Conservation (phyloP, 2,329 filamentous ascomycete species). For the Phialophora chinensis region DNA sequence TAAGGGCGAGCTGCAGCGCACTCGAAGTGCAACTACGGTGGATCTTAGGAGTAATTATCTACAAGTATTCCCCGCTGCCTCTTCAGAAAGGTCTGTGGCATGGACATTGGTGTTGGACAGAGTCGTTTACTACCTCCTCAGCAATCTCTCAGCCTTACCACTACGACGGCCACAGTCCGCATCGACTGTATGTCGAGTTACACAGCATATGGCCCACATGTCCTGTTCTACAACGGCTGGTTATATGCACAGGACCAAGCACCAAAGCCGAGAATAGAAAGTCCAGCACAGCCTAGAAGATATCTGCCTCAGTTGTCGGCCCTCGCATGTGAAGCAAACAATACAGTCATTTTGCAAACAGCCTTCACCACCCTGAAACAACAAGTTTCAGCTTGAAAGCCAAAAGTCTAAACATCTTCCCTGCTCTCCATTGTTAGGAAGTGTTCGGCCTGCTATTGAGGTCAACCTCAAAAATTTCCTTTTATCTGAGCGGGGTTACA, state of each 20-base stretch:
- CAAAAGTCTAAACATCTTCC: not conserved
- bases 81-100: not conserved
- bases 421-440: not conserved
- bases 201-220: conserved; percentile 5
- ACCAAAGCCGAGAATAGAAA: conserved; percentile 17
- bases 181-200: conserved; percentile 5
- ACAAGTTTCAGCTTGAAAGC: too few relatives aligned
- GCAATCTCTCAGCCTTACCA: conserved; percentile 13
- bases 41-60: not conserved
- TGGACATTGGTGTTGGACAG: conserved; percentile 1
- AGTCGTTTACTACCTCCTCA: not conserved
- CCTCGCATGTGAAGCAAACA: not conserved
- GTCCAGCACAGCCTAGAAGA: not conserved
- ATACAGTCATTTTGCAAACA: not conserved
- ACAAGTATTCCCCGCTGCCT: too few relatives aligned
- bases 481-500: not conserved
- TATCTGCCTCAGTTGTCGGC: not conserved
- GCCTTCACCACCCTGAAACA: not conserved
- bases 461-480: not conserved
- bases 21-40: conserved; percentile 7
- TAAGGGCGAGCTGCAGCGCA: not conserved
- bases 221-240: conserved; percentile 11
- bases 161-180: not conserved
- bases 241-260: conserved; percentile 10
- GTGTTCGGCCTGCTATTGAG: not conserved